These are phyloP conservation scores for Corchorus capsularis DNA, from an alignment of 345 rosid genomes.

Conservation along the genomic window DNA sequence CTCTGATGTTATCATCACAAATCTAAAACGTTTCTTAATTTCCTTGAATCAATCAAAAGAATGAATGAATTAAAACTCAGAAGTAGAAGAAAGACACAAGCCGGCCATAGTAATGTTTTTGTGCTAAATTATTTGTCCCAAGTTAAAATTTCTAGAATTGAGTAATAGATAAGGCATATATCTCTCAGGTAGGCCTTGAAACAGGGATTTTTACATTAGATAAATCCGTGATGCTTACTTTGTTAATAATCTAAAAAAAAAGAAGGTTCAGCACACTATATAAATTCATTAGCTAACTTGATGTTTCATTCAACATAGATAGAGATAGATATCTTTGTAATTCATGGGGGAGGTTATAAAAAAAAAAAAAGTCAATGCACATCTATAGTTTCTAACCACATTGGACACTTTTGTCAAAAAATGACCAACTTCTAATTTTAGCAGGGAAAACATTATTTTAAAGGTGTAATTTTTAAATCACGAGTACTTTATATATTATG, in stretches of 20 bases:
- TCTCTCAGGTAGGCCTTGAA: background rate
- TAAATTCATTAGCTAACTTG: no score
- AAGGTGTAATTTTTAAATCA: no score
- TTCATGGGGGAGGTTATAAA: no score
- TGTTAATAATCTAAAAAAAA: background rate
- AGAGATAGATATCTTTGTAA: no score
- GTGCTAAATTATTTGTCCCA: background rate
- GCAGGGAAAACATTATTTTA: no score
- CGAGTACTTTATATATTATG: no score
- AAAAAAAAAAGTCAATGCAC: no score
- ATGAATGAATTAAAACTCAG: background rate
- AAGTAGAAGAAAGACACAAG: background rate
- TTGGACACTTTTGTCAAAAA: no score
- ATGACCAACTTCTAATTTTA: no score
- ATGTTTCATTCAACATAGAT: no score
- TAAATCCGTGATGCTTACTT: background rate
- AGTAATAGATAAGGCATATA: background rate
- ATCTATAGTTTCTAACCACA: no score
- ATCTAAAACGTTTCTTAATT: background rate
- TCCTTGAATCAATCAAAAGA: background rate
- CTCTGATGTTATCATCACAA: slow-evolving; percentile 34
- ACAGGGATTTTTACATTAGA: background rate
- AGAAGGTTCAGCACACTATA: background rate
- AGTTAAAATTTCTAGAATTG: background rate
- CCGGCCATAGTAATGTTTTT: slow-evolving; percentile 15